A percentile compares a stretch with the other conserved stretches of the same genome.
These are phyloP conservation scores for Geotrichum australiense DNA, from an alignment of 1,139 yeast species.

Conservation along the genomic window DNA sequence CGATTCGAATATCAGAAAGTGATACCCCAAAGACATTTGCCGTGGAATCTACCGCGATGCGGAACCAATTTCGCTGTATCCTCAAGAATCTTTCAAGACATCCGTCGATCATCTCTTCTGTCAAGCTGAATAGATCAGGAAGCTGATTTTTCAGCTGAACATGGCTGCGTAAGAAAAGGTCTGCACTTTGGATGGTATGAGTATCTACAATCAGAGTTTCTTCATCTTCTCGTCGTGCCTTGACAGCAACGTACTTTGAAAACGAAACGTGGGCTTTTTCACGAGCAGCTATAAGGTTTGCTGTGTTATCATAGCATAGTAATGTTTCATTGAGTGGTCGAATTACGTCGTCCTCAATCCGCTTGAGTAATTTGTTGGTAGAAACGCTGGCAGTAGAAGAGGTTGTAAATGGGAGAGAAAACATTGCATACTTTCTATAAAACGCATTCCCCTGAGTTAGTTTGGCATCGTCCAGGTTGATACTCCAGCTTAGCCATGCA, in stretches of 20 bases:
- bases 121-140: constrained; percentile 25
- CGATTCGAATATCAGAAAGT: constrained; percentile 12
- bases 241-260: constrained; percentile 22
- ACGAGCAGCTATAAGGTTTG: constrained; percentile 20
- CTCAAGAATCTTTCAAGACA: constrained; percentile 23
- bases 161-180: constrained; percentile 26
- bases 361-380: constrained; percentile 21
- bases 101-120: constrained; percentile 24
- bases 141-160: constrained; percentile 27
- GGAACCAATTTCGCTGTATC: constrained; percentile 28
- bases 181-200: constrained; percentile 20
- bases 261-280: constrained; percentile 23
- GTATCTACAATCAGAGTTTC: constrained; percentile 5
- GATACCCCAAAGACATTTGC: constrained; percentile 21
- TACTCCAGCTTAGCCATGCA: constrained; percentile 25
- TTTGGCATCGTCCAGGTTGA: constrained; percentile 13
- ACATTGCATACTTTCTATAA: constrained; percentile 24
- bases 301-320: constrained; percentile 13
- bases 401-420: constrained; percentile 25
- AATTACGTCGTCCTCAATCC: constrained; percentile 26
- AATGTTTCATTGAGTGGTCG: constrained; percentile 24
- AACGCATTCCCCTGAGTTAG: not conserved
- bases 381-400: constrained; percentile 24
- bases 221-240: constrained; percentile 15
- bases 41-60: constrained; percentile 26